Evolutionary conservation across 2,329 filamentous ascomycete species (phyloP), one percentile per base, ranked within the genome.

Genomic region (Verticillium albo-atrum): DNA sequence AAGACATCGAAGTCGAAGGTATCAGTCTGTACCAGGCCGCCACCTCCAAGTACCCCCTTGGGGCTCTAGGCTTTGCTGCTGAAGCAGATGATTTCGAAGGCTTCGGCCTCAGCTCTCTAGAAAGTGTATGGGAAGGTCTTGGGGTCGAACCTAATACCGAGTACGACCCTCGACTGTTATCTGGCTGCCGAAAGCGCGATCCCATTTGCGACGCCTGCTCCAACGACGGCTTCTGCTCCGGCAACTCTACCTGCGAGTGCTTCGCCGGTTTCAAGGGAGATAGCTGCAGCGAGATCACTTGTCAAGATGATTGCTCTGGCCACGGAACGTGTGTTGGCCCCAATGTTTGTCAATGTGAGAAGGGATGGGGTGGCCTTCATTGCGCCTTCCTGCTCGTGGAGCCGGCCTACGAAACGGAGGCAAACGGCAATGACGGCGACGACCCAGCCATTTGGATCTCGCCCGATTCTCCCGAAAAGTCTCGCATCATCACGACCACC

Each of bases 401-500:
- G 59, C 68, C 78, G 1, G 67, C 69, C 2, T 73, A 70, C 53
- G 78, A 80, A 64, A 80, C 78, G 0, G 75, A 79, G 14, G 71
- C 74, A 12, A 75, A 74, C 17, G 77, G 76, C 0, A 75, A 66
- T 1, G 78, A 81, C 26, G 77, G 78, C 0, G 78, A 81, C 35
- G 78, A 81, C 55, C 78, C 79, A 0, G 78, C 77, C 0, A 76
- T 81, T 26, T 81, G 78, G 78, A 76, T 81, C 56, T 78, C 77
- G 0, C 76, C 78, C 0, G 64, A 68, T 2, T 65, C 71, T 0
- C 71, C 72, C 0, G 72, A 73, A 0, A 66, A 75, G 54, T 83
- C 81, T 5, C 79, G 73, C 20, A 77, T 84, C 34, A 77, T 84
- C 30, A 82, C 79, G 0, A 83, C 81, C 0, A 80, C 78, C 14